These are phyloP conservation scores for Yamadazyma endophytica DNA, from an alignment of 805 yeast genomes.

Conservation along the genomic window DNA sequence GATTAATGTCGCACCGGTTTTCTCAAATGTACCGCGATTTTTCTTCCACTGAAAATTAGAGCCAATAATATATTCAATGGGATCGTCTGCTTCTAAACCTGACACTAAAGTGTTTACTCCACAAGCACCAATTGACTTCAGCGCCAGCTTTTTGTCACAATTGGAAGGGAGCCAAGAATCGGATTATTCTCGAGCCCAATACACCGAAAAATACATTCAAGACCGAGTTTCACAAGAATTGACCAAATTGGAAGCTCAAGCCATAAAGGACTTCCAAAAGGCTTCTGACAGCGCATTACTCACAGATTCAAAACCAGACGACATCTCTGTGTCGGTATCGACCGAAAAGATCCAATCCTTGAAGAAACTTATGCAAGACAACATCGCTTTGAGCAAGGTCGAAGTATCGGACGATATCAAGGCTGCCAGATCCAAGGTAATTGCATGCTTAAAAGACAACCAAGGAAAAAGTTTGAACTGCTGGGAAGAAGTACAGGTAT, in stretches of 20 bases:
- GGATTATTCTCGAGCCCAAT: slow-evolving; percentile 67
- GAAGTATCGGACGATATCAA: slow-evolving; percentile 36
- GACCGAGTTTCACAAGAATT: slow-evolving; percentile 59
- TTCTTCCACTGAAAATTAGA: neutral
- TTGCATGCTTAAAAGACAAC: slow-evolving; percentile 59
- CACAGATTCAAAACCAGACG: slow-evolving; percentile 24
- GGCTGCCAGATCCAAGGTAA: slow-evolving; percentile 46
- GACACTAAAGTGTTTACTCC: slow-evolving; percentile 67
- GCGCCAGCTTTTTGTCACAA: slow-evolving; percentile 58
- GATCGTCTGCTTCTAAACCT: slow-evolving; percentile 56
- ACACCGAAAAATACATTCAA: slow-evolving; percentile 62
- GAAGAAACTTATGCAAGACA: slow-evolving; percentile 30
- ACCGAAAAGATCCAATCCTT: slow-evolving; percentile 41
- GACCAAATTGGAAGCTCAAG: slow-evolving; percentile 48
- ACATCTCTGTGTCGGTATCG: slow-evolving; percentile 23
- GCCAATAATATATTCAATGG: slow-evolving; percentile 39
- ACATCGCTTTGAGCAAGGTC: slow-evolving; percentile 27
- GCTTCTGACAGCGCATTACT: slow-evolving; percentile 35
- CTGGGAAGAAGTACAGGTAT: slow-evolving; percentile 73
- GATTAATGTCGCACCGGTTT: neutral
- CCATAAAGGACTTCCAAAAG: slow-evolving; percentile 50
- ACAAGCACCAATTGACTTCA: slow-evolving; percentile 62
- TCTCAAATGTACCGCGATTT: neutral
- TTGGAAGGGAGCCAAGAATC: slow-evolving; percentile 61
- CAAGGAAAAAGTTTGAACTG: slow-evolving; percentile 69